Base-by-base conservation (phyloP, 1,284 basidiomycete genomes). In the Tausonia pullulans region DNA sequence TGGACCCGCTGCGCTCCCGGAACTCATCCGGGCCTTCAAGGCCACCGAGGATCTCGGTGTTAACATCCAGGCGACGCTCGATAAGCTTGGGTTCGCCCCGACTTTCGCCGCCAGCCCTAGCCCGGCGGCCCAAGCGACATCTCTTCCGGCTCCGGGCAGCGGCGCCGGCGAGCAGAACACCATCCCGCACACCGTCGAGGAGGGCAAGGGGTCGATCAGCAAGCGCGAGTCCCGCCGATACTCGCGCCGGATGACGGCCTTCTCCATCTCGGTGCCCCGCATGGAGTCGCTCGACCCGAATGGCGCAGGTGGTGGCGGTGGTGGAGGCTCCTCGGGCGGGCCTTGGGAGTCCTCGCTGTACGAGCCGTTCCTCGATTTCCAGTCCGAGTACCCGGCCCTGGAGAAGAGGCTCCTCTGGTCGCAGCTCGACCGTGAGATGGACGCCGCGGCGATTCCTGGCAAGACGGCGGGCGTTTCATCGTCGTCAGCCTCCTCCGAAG, bases 351-450 rank as follows among this genome's bases (percentile, higher is more conserved):
- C 87, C 62, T 84, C 87, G 51, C 79, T 96, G 8, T 94, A 92
- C 74, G 90, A 93, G 72, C 90, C 93, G 0, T 96, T 95, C 78
- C 79, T 93, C 16, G 88, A 93, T 71, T 87, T 87, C 68, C 93
- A 96, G 72, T 80, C 83, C 14, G 86, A 91, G 63, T 96, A 94
- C 74, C 82, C 83, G 0, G 76, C 80, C 0, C 79, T 94, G 50
- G 93, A 97, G 74, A 80, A 81, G 54, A 81, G 83, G 9, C 80
- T 83, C 60, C 76, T 95, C 57, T 79, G 84, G 4, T 79, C 84
- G 52, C 79, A 81, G 41, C 79, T 89, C 14, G 49, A 75, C 74
- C 65, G 74, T 76, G 61, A 80, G 13, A 52, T 58, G 11, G 64
- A 54, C 46, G 40, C 55, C 13, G 45, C 27, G 27, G 2, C 57